Percentiles rank a stretch among this genome's conserved stretches.
phyloP scores from a whole-genome alignment of 352 stramenopile species.

The Phytopythium kandeliae region DNA sequence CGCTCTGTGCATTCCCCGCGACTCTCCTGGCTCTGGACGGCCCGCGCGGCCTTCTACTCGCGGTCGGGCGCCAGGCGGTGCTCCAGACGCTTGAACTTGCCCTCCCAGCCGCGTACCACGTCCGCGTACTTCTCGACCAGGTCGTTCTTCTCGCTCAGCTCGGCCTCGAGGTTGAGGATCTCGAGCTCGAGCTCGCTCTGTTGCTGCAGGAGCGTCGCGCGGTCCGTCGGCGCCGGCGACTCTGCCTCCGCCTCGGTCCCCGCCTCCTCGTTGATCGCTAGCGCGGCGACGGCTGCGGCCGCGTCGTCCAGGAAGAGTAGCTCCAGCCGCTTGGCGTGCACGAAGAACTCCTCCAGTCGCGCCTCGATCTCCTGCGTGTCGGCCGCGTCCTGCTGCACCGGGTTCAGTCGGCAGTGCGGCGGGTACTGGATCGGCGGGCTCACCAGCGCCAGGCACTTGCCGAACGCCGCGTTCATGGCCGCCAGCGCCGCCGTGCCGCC shows the following conservation, averaged over 20 bases:
- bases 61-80: slow-evolving; percentile 54
- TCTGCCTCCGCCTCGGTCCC: background rate
- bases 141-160: slow-evolving; percentile 81
- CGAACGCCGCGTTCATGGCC: slow-evolving; percentile 74
- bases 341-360: slow-evolving; percentile 70
- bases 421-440: slow-evolving; percentile 80
- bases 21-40: too few relatives aligned
- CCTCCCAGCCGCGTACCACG: slow-evolving; percentile 77
- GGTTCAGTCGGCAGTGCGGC: slow-evolving; percentile 79
- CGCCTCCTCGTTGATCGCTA: background rate
- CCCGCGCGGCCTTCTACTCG: slow-evolving; percentile 31
- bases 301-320: slow-evolving; percentile 45
- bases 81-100: slow-evolving; percentile 80
- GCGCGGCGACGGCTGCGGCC: slow-evolving; percentile 1
- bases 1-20: background rate
- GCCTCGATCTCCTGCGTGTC: slow-evolving; percentile 69
- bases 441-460: slow-evolving; percentile 67
- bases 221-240: background rate
- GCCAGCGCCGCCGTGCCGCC: slow-evolving; percentile 34
- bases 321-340: slow-evolving; percentile 80
- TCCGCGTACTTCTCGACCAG: slow-evolving; percentile 83
- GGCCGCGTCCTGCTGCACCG: slow-evolving; percentile 69
- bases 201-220: slow-evolving; percentile 11
- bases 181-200: slow-evolving; percentile 65
- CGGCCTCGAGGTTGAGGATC: slow-evolving; percentile 66